Evolutionary conservation across 1,284 basidiomycete species (phyloP), one percentile per base, ranked within the genome.

Genomic region (Pascua sp.): DNA sequence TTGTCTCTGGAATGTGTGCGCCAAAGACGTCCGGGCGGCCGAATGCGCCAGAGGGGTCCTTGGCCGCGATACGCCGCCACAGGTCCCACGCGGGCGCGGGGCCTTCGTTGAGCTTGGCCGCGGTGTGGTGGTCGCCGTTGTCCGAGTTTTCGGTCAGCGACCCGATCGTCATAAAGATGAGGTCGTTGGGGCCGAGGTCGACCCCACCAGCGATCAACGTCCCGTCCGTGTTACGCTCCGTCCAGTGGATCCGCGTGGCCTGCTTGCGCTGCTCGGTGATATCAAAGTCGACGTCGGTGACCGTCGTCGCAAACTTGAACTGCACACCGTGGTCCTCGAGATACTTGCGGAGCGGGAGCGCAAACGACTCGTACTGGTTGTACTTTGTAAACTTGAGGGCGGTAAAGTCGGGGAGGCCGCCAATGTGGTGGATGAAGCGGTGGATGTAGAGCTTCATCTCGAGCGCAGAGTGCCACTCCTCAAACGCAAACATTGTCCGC

Each of bases 331-430:
- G 51, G 13, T 36, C 15, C n/a, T 32, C 43, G 39, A 53, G 51
- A 5, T 42, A 53, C 24, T 17, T n/a, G 18, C 45, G 17, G 15
- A 53, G 51, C 3, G 51, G 51, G 5, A 47, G 8, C 9, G 38
- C 51, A 42, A 53, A 53, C 8, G 44, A 47, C 40, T 53, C 51
- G 45, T 53, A 53, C 24, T 53, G 51, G 39, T 47, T 53, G 45
- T 53, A 47, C 15, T 41, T 40, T 4, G 51, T 53, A 13, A 53
- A 53, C 45, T 41, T 47, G 45, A 53, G 39, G 3, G 51, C 44
- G 1, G 51, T 41, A 8, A 53, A 10, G 43, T 53, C 38, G 17
- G 51, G 45, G 10, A 47, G 38, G 38, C 51, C 49, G 11, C 18
- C 13, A 18, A 53, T 53, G 44, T 53, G 51, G 44, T 47, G 51